Percentiles rank a stretch among this genome's conserved stretches.
phyloP scores from a whole-genome alignment of 495 filamentous ascomycete species.

The Penicillium chermesinum region DNA sequence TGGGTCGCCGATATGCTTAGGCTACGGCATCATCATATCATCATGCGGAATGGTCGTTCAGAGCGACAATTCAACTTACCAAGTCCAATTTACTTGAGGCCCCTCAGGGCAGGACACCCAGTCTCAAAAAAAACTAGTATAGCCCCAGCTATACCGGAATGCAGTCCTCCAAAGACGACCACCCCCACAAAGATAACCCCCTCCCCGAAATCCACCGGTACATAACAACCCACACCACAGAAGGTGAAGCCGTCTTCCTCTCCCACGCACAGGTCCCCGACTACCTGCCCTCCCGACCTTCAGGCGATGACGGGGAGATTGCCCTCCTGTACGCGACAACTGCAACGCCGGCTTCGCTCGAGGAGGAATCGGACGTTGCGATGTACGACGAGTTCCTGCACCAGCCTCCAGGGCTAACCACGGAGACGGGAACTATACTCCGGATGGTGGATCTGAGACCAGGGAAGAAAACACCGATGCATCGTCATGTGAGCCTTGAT shows the following conservation, averaged over 20 bases:
- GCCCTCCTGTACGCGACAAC: conserved; percentile 38
- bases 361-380: conserved; percentile 33
- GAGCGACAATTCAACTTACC: no score
- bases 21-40: no score
- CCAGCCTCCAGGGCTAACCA: conserved; percentile 28
- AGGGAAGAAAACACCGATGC: conserved; percentile 63
- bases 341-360: conserved; percentile 21
- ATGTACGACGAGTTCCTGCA: conserved; percentile 33
- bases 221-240: conserved; percentile 37
- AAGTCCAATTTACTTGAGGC: no score
- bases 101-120: no score
- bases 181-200: conserved; percentile 16
- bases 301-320: conserved; percentile 34
- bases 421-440: conserved; percentile 31
- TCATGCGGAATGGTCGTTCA: no score
- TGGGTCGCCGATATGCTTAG: no score
- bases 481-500: conserved; percentile 65
- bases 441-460: conserved; percentile 59
- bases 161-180: not conserved
- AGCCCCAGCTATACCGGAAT: no score
- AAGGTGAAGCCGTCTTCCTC: conserved; percentile 37
- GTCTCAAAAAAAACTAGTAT: no score
- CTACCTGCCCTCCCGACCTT: conserved; percentile 25
- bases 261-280: conserved; percentile 31
- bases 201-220: conserved; percentile 37